Base-by-base conservation (phyloP, 179 eudicot genomes). In the Beta macrorhiza region DNA sequence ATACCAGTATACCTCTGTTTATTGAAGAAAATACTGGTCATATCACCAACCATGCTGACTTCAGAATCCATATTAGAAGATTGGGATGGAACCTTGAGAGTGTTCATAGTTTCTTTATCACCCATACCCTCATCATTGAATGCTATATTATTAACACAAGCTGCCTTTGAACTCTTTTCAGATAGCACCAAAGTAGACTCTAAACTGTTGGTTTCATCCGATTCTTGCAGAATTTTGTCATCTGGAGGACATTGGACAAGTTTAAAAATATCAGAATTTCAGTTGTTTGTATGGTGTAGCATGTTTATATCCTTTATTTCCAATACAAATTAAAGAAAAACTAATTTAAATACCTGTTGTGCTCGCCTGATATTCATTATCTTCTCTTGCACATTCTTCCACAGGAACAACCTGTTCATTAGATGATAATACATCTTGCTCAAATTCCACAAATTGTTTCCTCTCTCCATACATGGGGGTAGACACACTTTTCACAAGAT, bases 1-100 rank as follows among this genome's bases (percentile, higher is more conserved):
- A 95, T 87, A 82, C 91, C 89, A 71, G 86, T 85, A 76, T 89
- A 90, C 82, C 87, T 93, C 63, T 76, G 86, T 78, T 84, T 84
- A 83, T 87, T 88, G 55, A 82, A 73, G 74, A 80, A 73, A 62
- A 84, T 58, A 44, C 74, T 81, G 79, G 63, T 61, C 78, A 64
- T 83, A 67, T 83, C 87, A 61, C 72, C 72, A 70, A 58, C 52
- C 45, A 59, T 19, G 20, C 76, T 25, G 64, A 58, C 73, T 67
- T 83, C 87, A 45, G 88, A 74, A 81, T 81, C 77, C 42, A 32
- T 70, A 51, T 68, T 70, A 19, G 79, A 56, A 81, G 29, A 16
- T 78, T 76, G 75, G 55, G 61, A 29, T n/a, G 58, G 49, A 69
- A 62, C 74, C 51, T 64, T 63, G 20, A 57, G 75, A 56, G 76